Evolutionary conservation across 495 filamentous ascomycete species (phyloP).

Genomic region (Coniosporium apollinis): DNA sequence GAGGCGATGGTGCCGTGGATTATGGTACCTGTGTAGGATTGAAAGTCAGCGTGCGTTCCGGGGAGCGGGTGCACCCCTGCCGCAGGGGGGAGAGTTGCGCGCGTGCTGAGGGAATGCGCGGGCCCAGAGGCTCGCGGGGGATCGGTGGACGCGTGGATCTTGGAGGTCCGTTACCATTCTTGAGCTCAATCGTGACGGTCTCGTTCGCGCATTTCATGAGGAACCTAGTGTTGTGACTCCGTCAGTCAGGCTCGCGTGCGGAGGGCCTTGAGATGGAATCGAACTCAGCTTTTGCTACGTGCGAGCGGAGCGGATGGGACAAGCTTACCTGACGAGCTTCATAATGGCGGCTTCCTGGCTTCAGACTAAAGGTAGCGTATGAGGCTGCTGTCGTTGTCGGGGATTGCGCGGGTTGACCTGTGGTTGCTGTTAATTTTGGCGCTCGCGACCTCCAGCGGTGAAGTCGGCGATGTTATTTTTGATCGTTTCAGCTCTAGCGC

Average conservation of each 20-base stretch:
- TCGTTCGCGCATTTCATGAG: constrained; percentile 98
- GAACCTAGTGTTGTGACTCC: constrained; percentile 42
- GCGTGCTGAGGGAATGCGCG: too few species aligned
- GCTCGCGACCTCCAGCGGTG: too few species aligned
- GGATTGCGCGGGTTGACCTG: too few species aligned
- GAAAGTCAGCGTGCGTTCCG: constrained; percentile 5
- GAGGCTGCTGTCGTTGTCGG: too few species aligned
- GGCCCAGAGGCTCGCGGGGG: too few species aligned
- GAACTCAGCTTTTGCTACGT: constrained; percentile 22
- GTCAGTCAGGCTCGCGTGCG: constrained; percentile 22
- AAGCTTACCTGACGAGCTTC: constrained; percentile 93
- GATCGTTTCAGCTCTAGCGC: too few species aligned
- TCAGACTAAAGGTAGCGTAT: too few species aligned
- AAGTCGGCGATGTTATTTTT: too few species aligned
- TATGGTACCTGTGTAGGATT: constrained; percentile 52
- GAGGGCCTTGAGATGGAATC: constrained; percentile 16
- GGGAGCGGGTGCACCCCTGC: too few species aligned
- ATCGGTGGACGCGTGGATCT: neutral
- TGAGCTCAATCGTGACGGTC: constrained; percentile 92
- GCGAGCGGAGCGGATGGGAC: constrained; percentile 2
- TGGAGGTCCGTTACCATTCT: constrained; percentile 53
- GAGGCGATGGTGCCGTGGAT: constrained; percentile 89
- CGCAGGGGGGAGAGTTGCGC: too few species aligned
- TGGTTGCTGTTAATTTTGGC: too few species aligned
- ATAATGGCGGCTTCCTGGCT: too few species aligned